Evolutionary conservation across 352 stramenopile species (phyloP), one percentile per base, ranked within the genome.

Genomic region (Phytophthora pini): DNA sequence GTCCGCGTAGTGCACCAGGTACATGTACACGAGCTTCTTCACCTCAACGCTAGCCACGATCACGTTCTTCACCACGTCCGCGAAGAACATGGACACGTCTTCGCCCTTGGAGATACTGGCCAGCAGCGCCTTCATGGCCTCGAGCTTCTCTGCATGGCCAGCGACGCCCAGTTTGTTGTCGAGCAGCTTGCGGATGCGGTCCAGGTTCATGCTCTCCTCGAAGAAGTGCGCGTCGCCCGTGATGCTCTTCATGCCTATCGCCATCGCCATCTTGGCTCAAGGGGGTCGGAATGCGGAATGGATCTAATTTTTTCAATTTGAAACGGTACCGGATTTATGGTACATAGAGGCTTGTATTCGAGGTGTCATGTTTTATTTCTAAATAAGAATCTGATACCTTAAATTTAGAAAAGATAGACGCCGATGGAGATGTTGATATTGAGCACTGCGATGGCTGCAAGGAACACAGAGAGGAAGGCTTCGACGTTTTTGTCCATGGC

Each of bases 1-100:
- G 80, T 99, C 97, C 4, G 96, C 94, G 76, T 99, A 99, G 77
- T 99, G 96, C n/a, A 99, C 95, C 12, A 99, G 82, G 76, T 99
- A 99, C 81, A 99, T 99, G 80, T 99, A 99, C 22, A 99, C 97
- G 81, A 99, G 97, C 78, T 99, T 99, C 65, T 99, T 98, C n/a
- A 99, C 94, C 73, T 99, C 97, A 29, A 99, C 88, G 45, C 82
- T 98, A 24, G 90, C 92, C 27, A 96, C 89, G 60, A 96, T 93
- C 13, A 97, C 88, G 74, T 98, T 99, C 71, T 95, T 95, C 47
- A 99, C 97, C 20, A 99, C 97, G 64, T 99, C 95, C 3, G 96
- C 90, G 75, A 99, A 99, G 86, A 99, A 99, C 43, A 98, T 89
- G 38, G 88, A 98, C 12, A 99, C 97, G 77, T 99, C 95, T 48